These are phyloP conservation scores for Cladosporium sp. DNA, from an alignment of 2,329 filamentous ascomycete species.

Conservation along the genomic window DNA sequence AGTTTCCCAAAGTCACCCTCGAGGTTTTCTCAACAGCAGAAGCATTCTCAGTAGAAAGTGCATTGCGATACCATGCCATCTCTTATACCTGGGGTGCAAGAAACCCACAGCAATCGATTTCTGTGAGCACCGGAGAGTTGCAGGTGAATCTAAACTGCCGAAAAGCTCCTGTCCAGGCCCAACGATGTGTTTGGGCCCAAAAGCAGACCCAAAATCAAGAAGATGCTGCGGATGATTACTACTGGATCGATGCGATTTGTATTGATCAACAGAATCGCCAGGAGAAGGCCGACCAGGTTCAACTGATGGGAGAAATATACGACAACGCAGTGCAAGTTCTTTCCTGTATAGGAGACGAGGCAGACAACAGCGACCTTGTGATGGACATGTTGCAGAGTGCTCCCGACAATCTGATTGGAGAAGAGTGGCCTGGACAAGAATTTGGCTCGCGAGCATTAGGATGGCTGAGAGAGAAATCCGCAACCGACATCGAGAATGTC, in stretches of 20 bases:
- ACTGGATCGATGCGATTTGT: conserved; percentile 19
- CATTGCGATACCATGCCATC: too few relatives aligned
- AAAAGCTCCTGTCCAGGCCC: too few relatives aligned
- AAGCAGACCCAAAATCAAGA: too few relatives aligned
- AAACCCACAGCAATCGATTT: too few relatives aligned
- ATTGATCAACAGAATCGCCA: conserved; percentile 16
- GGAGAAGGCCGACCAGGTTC: conserved; percentile 17
- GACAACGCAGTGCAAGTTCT: neutral
- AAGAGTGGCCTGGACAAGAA: neutral
- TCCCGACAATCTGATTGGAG: neutral
- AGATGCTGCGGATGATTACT: too few relatives aligned
- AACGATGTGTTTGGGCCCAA: too few relatives aligned
- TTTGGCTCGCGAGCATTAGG: neutral
- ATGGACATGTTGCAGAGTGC: neutral
- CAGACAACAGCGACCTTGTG: neutral
- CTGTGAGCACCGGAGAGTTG: too few relatives aligned
- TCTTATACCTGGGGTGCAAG: too few relatives aligned
- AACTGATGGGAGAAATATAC: conserved; percentile 17
- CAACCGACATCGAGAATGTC: neutral
- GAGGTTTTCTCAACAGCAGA: too few relatives aligned
- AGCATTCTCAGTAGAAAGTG: too few relatives aligned
- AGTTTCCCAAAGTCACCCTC: too few relatives aligned
- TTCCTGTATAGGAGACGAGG: neutral
- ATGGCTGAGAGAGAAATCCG: neutral
- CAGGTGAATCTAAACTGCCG: too few relatives aligned